These are phyloP conservation scores for Solanum microdontum DNA, from an alignment of 257 asterid genomes.

Conservation along the genomic window DNA sequence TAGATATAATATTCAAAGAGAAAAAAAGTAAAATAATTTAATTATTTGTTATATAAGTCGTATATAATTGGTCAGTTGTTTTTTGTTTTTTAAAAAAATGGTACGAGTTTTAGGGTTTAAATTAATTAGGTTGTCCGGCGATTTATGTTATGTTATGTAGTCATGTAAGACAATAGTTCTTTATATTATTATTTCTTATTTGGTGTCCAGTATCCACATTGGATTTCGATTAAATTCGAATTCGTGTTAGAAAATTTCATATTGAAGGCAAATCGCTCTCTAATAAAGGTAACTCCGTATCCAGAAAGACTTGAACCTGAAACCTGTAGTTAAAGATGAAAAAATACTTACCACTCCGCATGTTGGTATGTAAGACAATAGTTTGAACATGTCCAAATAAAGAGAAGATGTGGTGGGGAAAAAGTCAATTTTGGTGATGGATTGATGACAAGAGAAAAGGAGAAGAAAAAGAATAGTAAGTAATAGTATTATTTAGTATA, in stretches of 20 bases:
- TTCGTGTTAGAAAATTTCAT: accelerated
- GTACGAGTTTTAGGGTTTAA: neutral
- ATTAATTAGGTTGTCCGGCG: neutral
- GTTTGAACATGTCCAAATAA: neutral
- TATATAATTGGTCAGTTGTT: constrained; percentile 9
- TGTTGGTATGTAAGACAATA: neutral
- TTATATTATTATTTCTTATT: too few species aligned
- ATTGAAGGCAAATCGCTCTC: accelerated
- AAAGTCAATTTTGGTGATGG: neutral
- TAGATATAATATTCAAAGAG: neutral
- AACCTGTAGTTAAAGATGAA: accelerated
- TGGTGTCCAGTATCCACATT: accelerated
- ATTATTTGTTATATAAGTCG: neutral
- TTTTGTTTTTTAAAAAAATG: neutral
- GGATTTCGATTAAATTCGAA: accelerated
- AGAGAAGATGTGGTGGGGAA: neutral
- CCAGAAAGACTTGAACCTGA: accelerated
- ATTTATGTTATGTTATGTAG: neutral
- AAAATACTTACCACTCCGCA: too few species aligned
- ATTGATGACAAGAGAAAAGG: neutral
- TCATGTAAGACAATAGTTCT: neutral
- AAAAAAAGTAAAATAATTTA: neutral
- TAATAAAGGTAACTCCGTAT: accelerated
- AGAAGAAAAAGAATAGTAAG: neutral
- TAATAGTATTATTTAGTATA: neutral